Base-by-base conservation (phyloP, 495 filamentous ascomycete species). In the Tetracladium marchalianum region DNA sequence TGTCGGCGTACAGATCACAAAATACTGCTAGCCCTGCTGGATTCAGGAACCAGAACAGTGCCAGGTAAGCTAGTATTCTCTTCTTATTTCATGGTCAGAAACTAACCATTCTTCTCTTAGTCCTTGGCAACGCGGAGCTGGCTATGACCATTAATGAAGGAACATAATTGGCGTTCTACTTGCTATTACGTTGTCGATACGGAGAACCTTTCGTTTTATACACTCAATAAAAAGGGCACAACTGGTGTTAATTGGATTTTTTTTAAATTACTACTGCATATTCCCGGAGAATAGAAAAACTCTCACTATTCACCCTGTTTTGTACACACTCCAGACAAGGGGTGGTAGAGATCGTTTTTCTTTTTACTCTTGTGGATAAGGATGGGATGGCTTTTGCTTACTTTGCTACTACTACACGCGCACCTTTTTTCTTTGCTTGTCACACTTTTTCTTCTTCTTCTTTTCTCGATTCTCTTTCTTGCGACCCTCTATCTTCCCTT, bases 111-210 rank as follows among this genome's bases (percentile, higher is more conserved):
- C 60, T 50, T 50, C 44, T 41, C 43, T 11, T 41, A 75, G 72
- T 53, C 64, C 66, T 19, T 77, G 73, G 73, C 72, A 77, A 57
- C 65, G 70, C 46, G 73, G 73, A 38, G 73, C 73, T 17, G 73
- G 73, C 41, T 77, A 77, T 52, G 73, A 77, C 22, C 53, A 56
- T 48, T 59, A 53, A 58, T 57, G 50, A 51, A 43, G 35, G 44
- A 37, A 38, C 48, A 52, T 54, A 36, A 51, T 48, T 27, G 55
- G 55, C 51, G 55, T 58, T 58, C 35, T 52, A 18, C 44, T 49
- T 27, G 22, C 22, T n/a, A 7, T 7, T 27, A 27, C 22, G 22
- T 27, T 27, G 22, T 27, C 22, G 22, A 27, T 27, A 27, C 22
- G 22, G 3, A 7, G 22, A 27, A 27, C 22, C 41, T 46, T 18